A percentile compares a stretch with the other conserved stretches of the same genome.
These are phyloP conservation scores for Candida sanyaensis DNA, from an alignment of 1,139 yeast species.

Conservation along the genomic window DNA sequence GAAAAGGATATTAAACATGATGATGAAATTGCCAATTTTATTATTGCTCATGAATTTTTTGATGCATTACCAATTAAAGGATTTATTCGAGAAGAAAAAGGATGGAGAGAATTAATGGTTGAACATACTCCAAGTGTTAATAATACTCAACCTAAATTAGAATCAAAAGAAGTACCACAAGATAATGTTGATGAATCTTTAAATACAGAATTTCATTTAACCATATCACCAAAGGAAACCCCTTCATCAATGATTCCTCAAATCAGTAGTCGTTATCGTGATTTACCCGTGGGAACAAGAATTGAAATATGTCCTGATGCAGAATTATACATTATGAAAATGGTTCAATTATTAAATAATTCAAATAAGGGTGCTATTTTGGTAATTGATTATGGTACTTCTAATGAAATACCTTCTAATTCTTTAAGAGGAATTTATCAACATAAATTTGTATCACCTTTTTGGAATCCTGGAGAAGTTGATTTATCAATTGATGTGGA, in stretches of 20 bases:
- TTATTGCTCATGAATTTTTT: constrained; percentile 83
- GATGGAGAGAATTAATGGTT: constrained; percentile 81
- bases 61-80: constrained; percentile 84
- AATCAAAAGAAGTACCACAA: constrained; percentile 15
- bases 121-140: constrained; percentile 50
- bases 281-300: constrained; percentile 56
- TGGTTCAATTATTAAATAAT: constrained; percentile 42
- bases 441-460: constrained; percentile 80
- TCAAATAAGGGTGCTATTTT: constrained; percentile 63
- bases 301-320: constrained; percentile 81
- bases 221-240: constrained; percentile 61
- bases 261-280: constrained; percentile 51
- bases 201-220: constrained; percentile 56
- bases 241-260: constrained; percentile 64
- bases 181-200: constrained; percentile 17
- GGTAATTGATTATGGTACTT: constrained; percentile 78
- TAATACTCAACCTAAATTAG: constrained; percentile 36
- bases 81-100: constrained; percentile 65
- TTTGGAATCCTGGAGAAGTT: constrained; percentile 72
- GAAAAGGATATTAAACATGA: constrained; percentile 54
- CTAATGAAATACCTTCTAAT: constrained; percentile 52
- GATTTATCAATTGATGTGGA: constrained; percentile 87
- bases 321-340: constrained; percentile 50
- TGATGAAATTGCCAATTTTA: constrained; percentile 50
- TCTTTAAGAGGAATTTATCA: constrained; percentile 72